These are phyloP conservation scores for Ministeria vibrans DNA, from an alignment of 78 protist genomes.

Conservation along the genomic window DNA sequence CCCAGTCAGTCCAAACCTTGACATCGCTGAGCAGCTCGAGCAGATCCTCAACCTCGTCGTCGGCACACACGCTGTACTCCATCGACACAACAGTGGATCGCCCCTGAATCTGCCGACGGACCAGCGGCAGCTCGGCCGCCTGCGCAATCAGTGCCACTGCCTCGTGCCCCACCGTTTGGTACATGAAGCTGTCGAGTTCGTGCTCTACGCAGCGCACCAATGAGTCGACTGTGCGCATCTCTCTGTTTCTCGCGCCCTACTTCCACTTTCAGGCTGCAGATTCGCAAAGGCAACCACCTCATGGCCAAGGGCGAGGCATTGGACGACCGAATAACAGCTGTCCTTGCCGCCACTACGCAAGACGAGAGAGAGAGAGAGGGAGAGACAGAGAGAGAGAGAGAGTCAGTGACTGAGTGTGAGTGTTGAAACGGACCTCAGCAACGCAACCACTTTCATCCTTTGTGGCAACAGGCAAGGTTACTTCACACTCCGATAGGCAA, in stretches of 20 bases:
- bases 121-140: slow-evolving; percentile 63
- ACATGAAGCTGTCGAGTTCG: slow-evolving; percentile 90
- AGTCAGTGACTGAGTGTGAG: background rate
- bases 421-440: too few relatives aligned
- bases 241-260: background rate
- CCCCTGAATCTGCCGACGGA: slow-evolving; percentile 36
- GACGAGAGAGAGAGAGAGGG: background rate
- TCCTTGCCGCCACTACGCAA: slow-evolving; percentile 96
- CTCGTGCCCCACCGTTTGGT: slow-evolving; percentile 86
- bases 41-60: slow-evolving; percentile 91
- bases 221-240: background rate
- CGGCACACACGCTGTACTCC: background rate
- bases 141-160: slow-evolving; percentile 44
- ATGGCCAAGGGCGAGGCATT: slow-evolving; percentile 84
- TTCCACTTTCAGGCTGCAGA: slow-evolving; percentile 46
- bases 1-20: background rate
- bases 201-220: background rate
- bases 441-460: too few relatives aligned
- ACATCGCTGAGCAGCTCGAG: slow-evolving; percentile 37
- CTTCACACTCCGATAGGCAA: too few relatives aligned
- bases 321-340: slow-evolving; percentile 43
- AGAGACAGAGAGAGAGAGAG: background rate
- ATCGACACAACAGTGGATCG: background rate
- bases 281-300: slow-evolving; percentile 78
- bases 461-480: too few relatives aligned